Base-by-base conservation (phyloP, 495 filamentous ascomycete genomes). In the Annulohypoxylon maeteangense region DNA sequence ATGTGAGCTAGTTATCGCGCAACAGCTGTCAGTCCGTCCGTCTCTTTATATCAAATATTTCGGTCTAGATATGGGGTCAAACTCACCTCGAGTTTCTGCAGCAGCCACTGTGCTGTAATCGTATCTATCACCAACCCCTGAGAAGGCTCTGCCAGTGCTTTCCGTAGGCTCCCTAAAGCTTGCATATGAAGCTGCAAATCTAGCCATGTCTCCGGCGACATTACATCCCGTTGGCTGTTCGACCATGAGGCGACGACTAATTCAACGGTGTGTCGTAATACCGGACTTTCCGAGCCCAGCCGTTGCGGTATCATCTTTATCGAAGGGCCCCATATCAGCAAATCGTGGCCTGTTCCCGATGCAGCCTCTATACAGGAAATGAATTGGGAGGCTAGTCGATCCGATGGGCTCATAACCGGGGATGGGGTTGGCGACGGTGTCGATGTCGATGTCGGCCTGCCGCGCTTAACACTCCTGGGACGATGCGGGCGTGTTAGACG, bases 31-130 rank as follows among this genome's bases (percentile, higher is more conserved):
- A 72, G 69, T 18, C 12, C 31, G 69, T 18, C 12, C 31, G 25
- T 61, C 29, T 34, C 1, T 23, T 36, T 7, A 18, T 16, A 6
- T 0, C 10, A 14, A 44, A n/a, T 7, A 11, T 31, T 10, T 16
- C 10, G n/a, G 22, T 23, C 2, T 16, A 23, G 27, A 8, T n/a
- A 18, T 53, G 1, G 23, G 20, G 32, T 11, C 14, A 23, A 0
- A 60, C 75, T 77, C 53, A 77, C 72, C 65, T 77, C 75, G 7
- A 70, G 59, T 25, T 75, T 77, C 47, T 77, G 75, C 16, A 77
- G 32, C 31, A 77, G 14, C 51, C 70, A 72, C 20, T 74, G 68
- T 4, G 75, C 73, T n/a, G 75, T 59, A 27, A 77, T 64, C 1
- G 73, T 74, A 32, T 67, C 65, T 10, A 65, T 72, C 18, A 74